These are phyloP conservation scores for Graphilbum sp. DNA, from an alignment of 2,329 filamentous ascomycete species.

Conservation along the genomic window DNA sequence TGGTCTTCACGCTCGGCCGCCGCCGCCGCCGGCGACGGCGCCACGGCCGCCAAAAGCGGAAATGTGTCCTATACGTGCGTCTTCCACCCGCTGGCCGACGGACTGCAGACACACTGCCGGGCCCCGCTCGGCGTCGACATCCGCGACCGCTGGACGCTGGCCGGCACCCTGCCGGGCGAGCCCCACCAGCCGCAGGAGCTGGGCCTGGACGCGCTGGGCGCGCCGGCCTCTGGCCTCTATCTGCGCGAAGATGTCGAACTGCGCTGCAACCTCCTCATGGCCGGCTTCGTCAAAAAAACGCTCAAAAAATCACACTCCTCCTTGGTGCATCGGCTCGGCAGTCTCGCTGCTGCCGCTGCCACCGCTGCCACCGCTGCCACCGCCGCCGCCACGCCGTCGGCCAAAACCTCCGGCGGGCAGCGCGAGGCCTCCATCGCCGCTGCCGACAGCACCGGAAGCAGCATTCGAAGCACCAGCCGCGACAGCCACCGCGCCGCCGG, in stretches of 20 bases:
- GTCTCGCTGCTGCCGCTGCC: neutral
- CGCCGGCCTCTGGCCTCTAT: constrained; percentile 55
- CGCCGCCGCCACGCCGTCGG: too few species aligned
- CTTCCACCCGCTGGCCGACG: constrained; percentile 57
- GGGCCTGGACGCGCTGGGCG: constrained; percentile 36
- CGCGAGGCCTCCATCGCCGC: too few species aligned
- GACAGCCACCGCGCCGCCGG: too few species aligned
- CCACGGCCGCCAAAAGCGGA: too few species aligned
- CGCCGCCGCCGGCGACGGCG: too few species aligned
- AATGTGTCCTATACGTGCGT: constrained; percentile 64
- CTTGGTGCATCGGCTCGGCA: constrained; percentile 37
- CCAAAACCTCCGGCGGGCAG: too few species aligned
- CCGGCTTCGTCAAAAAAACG: constrained; percentile 65
- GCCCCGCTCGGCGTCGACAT: constrained; percentile 71
- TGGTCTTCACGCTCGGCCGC: constrained; percentile 1
- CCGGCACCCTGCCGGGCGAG: constrained; percentile 56
- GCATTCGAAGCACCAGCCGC: too few species aligned
- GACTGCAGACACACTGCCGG: constrained; percentile 69
- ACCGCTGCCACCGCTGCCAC: too few species aligned
- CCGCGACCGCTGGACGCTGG: constrained; percentile 60
- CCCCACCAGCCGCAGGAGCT: constrained; percentile 47
- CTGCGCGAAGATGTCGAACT: constrained; percentile 76
- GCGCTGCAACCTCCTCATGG: constrained; percentile 62
- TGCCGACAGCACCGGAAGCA: too few species aligned
- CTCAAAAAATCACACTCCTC: constrained; percentile 58